Percentiles rank a stretch among this genome's conserved stretches.
phyloP scores from a whole-genome alignment of 495 filamentous ascomycete species.

The Podospora anserina region DNA sequence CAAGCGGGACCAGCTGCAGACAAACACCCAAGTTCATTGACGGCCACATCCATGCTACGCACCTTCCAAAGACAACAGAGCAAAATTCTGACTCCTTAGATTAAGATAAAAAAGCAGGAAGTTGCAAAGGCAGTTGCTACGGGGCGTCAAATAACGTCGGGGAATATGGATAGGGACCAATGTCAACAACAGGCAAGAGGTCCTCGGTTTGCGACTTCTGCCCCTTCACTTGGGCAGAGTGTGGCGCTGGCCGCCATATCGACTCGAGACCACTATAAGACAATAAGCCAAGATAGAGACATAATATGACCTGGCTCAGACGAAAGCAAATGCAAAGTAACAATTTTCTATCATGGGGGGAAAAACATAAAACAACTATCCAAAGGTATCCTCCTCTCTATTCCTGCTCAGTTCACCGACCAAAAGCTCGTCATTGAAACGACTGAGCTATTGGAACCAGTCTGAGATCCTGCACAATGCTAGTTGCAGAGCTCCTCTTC shows the following conservation, averaged over 20 bases:
- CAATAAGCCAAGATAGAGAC: not conserved
- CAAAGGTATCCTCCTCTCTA: not conserved
- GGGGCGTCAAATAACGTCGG: too few relatives aligned
- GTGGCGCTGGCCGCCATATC: not conserved
- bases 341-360: not conserved
- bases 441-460: not conserved
- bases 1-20: too few relatives aligned
- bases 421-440: not conserved
- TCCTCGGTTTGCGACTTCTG: too few relatives aligned
- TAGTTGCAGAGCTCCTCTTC: conserved; percentile 16
- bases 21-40: not conserved
- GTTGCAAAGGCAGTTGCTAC: not conserved
- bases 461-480: not conserved
- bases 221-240: too few relatives aligned
- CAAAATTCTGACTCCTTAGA: not conserved
- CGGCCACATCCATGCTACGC: not conserved
- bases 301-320: not conserved
- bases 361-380: not conserved
- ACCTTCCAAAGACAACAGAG: not conserved
- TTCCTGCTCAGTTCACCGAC: not conserved
- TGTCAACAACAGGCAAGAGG: too few relatives aligned
- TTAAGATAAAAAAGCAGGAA: not conserved
- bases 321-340: not conserved
- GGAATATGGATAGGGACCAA: too few relatives aligned
- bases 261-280: not conserved